Evolutionary conservation across 2,329 filamentous ascomycete genomes (phyloP).

Genomic region (Pseudogymnoascus sp.): DNA sequence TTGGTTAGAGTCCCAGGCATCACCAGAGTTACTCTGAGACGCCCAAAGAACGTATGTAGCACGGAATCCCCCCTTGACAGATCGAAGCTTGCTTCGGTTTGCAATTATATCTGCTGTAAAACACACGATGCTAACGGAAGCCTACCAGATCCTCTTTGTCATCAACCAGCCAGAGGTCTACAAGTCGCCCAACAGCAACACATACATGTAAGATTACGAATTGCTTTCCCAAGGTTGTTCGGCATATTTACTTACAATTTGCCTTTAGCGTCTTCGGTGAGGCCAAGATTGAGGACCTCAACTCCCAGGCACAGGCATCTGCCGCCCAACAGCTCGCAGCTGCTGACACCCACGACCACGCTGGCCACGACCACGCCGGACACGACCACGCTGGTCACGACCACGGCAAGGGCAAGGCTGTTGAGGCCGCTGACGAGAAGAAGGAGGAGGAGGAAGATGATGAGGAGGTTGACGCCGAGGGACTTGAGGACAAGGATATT

Average conservation of each 20-base stretch:
- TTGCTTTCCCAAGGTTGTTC: not conserved
- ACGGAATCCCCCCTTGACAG: conserved; percentile 4
- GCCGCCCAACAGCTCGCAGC: conserved; percentile 91
- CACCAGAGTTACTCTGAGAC: conserved; percentile 92
- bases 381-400: conserved; percentile 62
- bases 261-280: conserved; percentile 85
- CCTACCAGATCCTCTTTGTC: conserved; percentile 84
- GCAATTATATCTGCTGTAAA: not conserved
- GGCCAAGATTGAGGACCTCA: conserved; percentile 99
- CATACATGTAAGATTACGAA: conserved; percentile 76
- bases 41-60: conserved; percentile 92
- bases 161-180: conserved; percentile 99
- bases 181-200: conserved; percentile 98
- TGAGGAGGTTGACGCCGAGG: conserved; percentile 90
- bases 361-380: conserved; percentile 47
- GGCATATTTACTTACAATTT: conserved; percentile 11
- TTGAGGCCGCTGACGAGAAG: conserved; percentile 60
- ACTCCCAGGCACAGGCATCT: conserved; percentile 93
- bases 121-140: not conserved
- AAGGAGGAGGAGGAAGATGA: conserved; percentile 81
- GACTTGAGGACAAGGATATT: conserved; percentile 98
- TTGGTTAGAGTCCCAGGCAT: conserved; percentile 94
- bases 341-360: conserved; percentile 44
- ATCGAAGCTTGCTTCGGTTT: not conserved
- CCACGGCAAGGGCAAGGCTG: conserved; percentile 57